Base-by-base conservation (phyloP, 345 rosid genomes). In the Eutrema yunnanense region DNA sequence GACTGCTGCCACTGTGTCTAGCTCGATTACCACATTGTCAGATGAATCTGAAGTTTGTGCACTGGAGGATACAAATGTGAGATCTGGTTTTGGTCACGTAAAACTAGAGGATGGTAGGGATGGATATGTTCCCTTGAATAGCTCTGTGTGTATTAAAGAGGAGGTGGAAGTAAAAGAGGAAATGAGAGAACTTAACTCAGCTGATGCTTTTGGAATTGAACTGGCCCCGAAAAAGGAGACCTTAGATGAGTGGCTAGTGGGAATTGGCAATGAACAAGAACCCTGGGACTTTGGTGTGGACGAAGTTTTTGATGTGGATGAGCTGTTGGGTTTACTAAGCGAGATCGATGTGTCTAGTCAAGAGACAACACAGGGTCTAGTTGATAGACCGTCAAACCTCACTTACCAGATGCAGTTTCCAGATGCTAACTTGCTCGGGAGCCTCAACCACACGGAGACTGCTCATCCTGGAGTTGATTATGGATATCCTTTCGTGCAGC, bases 301-400 rank as follows among this genome's bases (percentile, higher is more conserved):
- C 7, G 88, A 92, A 42, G 40, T 84, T 67, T 87, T 92, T 48
- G 92, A 86, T 58, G 71, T 83, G 19, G 84, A 89, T 36, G 90
- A 92, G 65, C 67, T 92, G 54, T 47, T 89, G 57, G 65, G 73
- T 27, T n/a, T 67, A 0, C 8, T 85, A 11, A 84, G 81, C 22
- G 67, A 62, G 0, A 19, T 55, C 60, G 78, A 82, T 29, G 46
- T 46, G 16, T 9, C 69, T 22, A 14, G 58, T 37, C 70, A 40
- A 38, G 71, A 62, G 30, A 67, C 47, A 26, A 43, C 2, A 56
- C 68, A 34, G 61, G 13, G 34, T 49, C 54, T 47, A 34, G 52
- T 30, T 9, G 55, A 74, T 46, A 74, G 52, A 36, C 40, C 49
- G 22, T 38, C 78, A 29, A 71, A 68, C 29, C 26, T 61, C 40